Percentiles rank a stretch among this genome's conserved stretches.
phyloP scores from a whole-genome alignment of 2,329 filamentous ascomycete genomes.

The Alternaria postmessia region DNA sequence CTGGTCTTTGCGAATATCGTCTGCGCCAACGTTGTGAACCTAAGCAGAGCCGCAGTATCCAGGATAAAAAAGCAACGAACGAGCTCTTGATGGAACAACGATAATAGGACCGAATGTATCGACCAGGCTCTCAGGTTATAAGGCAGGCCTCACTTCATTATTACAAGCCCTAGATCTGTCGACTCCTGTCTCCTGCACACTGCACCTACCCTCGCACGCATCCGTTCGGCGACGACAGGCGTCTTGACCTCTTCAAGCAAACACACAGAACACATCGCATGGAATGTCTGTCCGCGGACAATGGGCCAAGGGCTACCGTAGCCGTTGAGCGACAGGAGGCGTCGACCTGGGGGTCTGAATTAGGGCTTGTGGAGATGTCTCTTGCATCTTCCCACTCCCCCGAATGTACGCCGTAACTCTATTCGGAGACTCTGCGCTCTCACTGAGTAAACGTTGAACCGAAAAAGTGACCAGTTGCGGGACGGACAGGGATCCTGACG shows the following conservation, averaged over 20 bases:
- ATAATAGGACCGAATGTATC: slow-evolving; percentile 26
- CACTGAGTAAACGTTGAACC: not conserved
- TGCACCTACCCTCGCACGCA: slow-evolving; percentile 7
- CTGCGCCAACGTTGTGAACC: slow-evolving; percentile 2
- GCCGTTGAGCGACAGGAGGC: slow-evolving; percentile 15
- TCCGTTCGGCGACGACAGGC: slow-evolving; percentile 4
- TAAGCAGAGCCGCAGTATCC: slow-evolving; percentile 4
- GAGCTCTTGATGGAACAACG: slow-evolving; percentile 13
- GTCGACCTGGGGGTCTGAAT: not conserved
- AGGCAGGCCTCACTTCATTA: slow-evolving; percentile 15
- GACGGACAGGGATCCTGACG: not conserved
- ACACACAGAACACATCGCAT: slow-evolving; percentile 11
- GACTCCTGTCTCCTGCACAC: slow-evolving; percentile 12
- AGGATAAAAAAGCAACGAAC: slow-evolving; percentile 14
- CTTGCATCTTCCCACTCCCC: slow-evolving; percentile 14
- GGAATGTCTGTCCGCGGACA: slow-evolving; percentile 5
- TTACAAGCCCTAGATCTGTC: not conserved
- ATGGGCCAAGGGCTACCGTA: slow-evolving; percentile 3
- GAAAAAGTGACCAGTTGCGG: slow-evolving; percentile 15
- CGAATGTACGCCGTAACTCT: slow-evolving; percentile 10
- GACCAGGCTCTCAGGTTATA: slow-evolving; percentile 26
- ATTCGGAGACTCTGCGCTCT: not conserved
- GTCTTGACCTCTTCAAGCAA: slow-evolving; percentile 9
- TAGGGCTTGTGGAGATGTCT: slow-evolving; percentile 7
- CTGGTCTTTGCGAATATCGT: not conserved